These are phyloP conservation scores for Colletotrichum brevisporum DNA, from an alignment of 2,329 filamentous ascomycete genomes.

Conservation along the genomic window DNA sequence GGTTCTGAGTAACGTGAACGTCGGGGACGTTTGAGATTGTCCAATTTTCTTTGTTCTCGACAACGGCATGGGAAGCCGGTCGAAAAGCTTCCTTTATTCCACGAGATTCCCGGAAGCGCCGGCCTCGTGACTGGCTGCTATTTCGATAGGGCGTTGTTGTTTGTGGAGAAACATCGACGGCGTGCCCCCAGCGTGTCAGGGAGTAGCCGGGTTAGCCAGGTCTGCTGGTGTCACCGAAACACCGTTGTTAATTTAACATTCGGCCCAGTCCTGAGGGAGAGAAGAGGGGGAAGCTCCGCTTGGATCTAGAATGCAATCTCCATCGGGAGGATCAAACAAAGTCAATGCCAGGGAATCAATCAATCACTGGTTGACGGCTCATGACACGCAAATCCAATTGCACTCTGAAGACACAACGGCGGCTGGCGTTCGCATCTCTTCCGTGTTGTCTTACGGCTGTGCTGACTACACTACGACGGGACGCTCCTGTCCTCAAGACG, in stretches of 20 bases:
- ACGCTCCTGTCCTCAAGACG: background rate
- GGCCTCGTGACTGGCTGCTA: background rate
- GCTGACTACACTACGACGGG: constrained; percentile 1
- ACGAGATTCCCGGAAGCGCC: constrained; percentile 11
- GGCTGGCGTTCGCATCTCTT: background rate
- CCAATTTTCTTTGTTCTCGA: constrained; percentile 7
- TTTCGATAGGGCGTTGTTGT: constrained; percentile 1
- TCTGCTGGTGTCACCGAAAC: constrained; percentile 21
- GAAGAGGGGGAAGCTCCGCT: constrained; percentile 5
- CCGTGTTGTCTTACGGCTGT: constrained; percentile 17
- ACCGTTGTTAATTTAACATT: constrained; percentile 27
- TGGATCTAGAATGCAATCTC: constrained; percentile 22
- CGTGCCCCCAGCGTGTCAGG: background rate
- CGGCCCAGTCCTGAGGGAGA: constrained; percentile 2
- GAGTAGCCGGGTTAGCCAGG: background rate
- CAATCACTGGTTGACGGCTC: too few relatives aligned
- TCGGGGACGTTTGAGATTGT: constrained; percentile 2
- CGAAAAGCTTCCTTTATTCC: background rate
- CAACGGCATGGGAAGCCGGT: constrained; percentile 16
- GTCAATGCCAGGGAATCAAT: background rate
- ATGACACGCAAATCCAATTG: too few relatives aligned
- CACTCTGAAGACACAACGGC: constrained; percentile 2
- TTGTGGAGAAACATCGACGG: constrained; percentile 2
- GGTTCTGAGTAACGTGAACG: background rate
- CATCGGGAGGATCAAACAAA: constrained; percentile 31